Percentiles rank a stretch among this genome's conserved stretches.
Conservation (phyloP, 2,329 filamentous ascomycete genomes). For the Curvularia spicifera region DNA sequence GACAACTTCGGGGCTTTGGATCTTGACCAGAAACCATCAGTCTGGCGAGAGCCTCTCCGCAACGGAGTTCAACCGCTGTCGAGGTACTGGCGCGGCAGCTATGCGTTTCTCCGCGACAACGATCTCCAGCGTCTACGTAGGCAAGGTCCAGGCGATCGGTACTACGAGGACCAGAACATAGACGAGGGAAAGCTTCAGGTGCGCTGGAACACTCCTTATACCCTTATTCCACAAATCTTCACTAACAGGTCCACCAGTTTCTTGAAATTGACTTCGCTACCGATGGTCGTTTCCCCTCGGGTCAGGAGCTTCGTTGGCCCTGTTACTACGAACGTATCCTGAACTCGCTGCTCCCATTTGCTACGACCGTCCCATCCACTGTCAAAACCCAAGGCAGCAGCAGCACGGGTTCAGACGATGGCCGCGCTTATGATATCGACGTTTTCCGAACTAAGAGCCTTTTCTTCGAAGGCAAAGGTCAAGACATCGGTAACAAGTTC, state of each 20-base stretch:
- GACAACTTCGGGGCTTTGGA: conserved; percentile 47
- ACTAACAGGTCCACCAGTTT: conserved; percentile 40
- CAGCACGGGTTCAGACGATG: neutral
- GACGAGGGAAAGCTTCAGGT: conserved; percentile 42
- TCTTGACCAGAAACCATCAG: conserved; percentile 49
- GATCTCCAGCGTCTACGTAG: conserved; percentile 28
- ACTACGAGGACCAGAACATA: conserved; percentile 41
- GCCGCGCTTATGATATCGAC: no score
- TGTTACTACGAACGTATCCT: conserved; percentile 51
- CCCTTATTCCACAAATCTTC: neutral
- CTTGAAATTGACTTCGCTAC: conserved; percentile 43
- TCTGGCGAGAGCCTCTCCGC: conserved; percentile 50
- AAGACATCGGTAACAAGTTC: conserved; percentile 47
- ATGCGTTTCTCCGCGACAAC: conserved; percentile 49
- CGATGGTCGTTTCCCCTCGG: conserved; percentile 16
- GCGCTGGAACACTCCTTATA: neutral
- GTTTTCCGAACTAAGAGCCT: conserved; percentile 25
- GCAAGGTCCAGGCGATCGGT: conserved; percentile 26
- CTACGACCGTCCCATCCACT: neutral
- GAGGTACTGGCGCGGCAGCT: conserved; percentile 59
- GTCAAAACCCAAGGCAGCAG: conserved; percentile 20
- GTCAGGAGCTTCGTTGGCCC: conserved; percentile 44
- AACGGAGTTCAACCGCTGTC: conserved; percentile 48
- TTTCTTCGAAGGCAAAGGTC: conserved; percentile 50
- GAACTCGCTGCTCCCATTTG: conserved; percentile 31